Base-by-base conservation (phyloP, 495 filamentous ascomycete genomes). In the Umbilicaria muhlenbergii region DNA sequence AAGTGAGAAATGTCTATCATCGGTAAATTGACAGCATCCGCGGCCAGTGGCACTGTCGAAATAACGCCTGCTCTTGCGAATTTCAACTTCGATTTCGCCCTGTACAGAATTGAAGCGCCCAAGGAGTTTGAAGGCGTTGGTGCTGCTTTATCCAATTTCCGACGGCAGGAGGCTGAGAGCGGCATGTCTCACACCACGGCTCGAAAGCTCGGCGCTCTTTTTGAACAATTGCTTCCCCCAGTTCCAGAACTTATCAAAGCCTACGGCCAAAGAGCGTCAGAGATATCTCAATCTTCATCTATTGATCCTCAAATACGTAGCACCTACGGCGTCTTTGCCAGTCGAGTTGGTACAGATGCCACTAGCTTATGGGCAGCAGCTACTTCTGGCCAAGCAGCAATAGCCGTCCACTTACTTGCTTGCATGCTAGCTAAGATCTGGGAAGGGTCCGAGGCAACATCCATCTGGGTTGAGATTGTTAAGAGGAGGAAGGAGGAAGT, bases 291-390 rank as follows among this genome's bases (percentile, higher is more conserved):
- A 11, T 37, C 18, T 5, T 39, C 49, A n/a, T 41, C 41, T 24
- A 13, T 52, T 13, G 49, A 61, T 38, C 48, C 49, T 10, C 41
- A 44, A 42, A 36, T 36, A 12, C 38, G 14, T 24, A 32, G 32
- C 13, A 38, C 33, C 19, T 33, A 47, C 39, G 54, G 52, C 3
- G 38, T 46, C 11, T 54, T 57, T 45, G 48, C 49, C 11, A 34
- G 17, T 39, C 39, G 38, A 15, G 38, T 52, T 11, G 54, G 52
- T 19, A 46, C 51, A 11, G 64, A 64, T 44, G 58, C 46, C 11
- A 63, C 59, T 2, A 51, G 43, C 1, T 43, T 67, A n/a, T 67
- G 62, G 63, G 63, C 64, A 11, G 61, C 60, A 10, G 63, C 59
- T 11, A 67, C 65, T 5, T 67, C 65, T 6, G 55, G 59, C 0